Evolutionary conservation across 345 rosid species (phyloP).

Genomic region (Pistacia integerrima): DNA sequence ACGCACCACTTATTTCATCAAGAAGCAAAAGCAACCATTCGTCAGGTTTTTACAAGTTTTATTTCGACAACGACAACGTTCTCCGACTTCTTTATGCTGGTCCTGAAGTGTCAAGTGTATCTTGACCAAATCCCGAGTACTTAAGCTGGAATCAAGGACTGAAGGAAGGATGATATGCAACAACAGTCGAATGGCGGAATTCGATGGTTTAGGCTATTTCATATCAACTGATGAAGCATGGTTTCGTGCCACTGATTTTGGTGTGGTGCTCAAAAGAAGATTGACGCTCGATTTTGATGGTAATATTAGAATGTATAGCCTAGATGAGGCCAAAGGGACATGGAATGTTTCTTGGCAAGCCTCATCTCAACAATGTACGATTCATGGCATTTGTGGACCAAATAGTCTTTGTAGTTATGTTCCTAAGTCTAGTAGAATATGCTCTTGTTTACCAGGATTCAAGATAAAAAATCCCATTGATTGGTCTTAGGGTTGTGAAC

Average conservation of each 20-base stretch:
- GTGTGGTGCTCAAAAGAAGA: constrained; percentile 23
- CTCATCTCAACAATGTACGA: constrained; percentile 5
- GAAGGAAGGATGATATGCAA: constrained; percentile 26
- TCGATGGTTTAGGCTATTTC: constrained; percentile 31
- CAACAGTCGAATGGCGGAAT: constrained; percentile 27
- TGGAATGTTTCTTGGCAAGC: constrained; percentile 42
- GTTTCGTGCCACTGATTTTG: constrained; percentile 33
- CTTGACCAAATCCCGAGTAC: constrained; percentile 30
- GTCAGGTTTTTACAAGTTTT: constrained; percentile 28
- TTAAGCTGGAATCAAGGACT: background rate
- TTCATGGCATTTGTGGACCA: constrained; percentile 40
- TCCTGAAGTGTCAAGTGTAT: constrained; percentile 25
- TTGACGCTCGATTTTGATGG: constrained; percentile 45
- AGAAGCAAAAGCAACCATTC: constrained; percentile 33
- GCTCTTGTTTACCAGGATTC: constrained; percentile 44
- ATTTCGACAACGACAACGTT: constrained; percentile 30
- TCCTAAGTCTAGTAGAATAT: constrained; percentile 21
- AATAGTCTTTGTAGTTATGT: constrained; percentile 34
- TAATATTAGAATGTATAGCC: constrained; percentile 38
- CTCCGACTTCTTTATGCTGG: constrained; percentile 29
- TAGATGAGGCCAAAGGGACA: background rate
- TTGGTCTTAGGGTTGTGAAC: constrained; percentile 40
- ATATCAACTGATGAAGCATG: constrained; percentile 22
- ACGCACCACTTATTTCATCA: constrained; percentile 29
- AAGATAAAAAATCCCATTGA: constrained; percentile 16